Evolutionary conservation across 345 rosid genomes (phyloP), one percentile per base, ranked within the genome.

Genomic region (Eucalyptus dawsonii): DNA sequence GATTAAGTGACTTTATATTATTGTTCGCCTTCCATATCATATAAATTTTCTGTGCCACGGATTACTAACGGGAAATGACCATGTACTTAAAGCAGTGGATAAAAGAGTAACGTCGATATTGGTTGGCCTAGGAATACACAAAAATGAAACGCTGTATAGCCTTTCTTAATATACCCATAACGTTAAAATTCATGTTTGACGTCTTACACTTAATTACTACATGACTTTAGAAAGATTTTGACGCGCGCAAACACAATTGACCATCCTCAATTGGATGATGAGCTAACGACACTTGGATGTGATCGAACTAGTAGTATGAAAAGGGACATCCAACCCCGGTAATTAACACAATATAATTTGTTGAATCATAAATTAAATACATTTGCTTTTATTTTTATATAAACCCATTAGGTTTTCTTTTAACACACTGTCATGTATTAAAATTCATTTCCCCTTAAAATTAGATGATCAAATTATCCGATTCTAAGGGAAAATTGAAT

Each of bases 111-210:
- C 60, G 27, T 54, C 27, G 12, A 22, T 54, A 54, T 54, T 54
- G 58, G 11, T 54, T 54, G 25, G 58, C 50, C 25, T 21, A 54
- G 60, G 60, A 54, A 54, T 54, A 21, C 25, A 54, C 62, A 56
- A 56, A 56, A 56, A 56, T 56, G 27, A 22, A 56, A 56, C 62
- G 6, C 12, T 56, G 62, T 56, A 56, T 56, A 56, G 62, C 13
- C 27, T 22, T 56, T 56, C 27, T 56, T 56, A 53, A 9, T 56
- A 56, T 56, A 56, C 27, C 62, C 12, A 53, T 9, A 56, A 56
- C 25, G 0, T 56, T 0, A 22, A 22, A 56, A 56, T 22, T 56
- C 12, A 22, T 56, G 62, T 4, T 56, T 21, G 62, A 56, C 12
- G 29, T 56, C 62, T 56, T 56, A 56, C 27, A 56, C 62, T 56